Percentiles rank a stretch among this genome's conserved stretches.
Conservation (phyloP, 169 alveolate species). For the Cryptosporidium xiaoi region DNA sequence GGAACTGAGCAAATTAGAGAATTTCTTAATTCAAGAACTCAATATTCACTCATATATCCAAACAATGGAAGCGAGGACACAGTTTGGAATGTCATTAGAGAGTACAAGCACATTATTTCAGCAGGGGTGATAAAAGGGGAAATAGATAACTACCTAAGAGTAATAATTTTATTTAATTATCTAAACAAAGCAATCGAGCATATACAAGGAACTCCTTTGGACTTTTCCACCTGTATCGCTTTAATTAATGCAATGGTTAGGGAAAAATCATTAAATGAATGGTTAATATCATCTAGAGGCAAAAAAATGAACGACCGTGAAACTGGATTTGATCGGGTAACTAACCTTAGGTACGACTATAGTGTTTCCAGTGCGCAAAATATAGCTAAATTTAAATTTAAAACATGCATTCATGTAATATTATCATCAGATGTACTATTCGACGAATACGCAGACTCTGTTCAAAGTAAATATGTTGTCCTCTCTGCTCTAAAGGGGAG, state of each 20-base stretch:
- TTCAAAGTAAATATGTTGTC: background rate
- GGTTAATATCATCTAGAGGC: slow-evolving; percentile 21
- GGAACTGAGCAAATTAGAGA: slow-evolving; percentile 36
- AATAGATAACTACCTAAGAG: slow-evolving; percentile 30
- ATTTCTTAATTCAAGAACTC: slow-evolving; percentile 13
- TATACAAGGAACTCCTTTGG: slow-evolving; percentile 10
- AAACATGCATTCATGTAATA: slow-evolving; percentile 62
- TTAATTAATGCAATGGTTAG: slow-evolving; percentile 63
- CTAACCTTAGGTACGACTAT: slow-evolving; percentile 44
- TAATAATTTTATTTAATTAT: slow-evolving; percentile 36
- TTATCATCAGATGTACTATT: slow-evolving; percentile 38
- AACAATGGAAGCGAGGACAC: slow-evolving; percentile 7
- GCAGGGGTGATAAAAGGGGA: slow-evolving; percentile 28
- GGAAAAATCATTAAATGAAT: slow-evolving; percentile 36
- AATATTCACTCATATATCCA: slow-evolving; percentile 29
- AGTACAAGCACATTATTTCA: slow-evolving; percentile 24
- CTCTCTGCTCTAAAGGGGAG: slow-evolving; percentile 4
- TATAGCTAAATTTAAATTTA: slow-evolving; percentile 15
- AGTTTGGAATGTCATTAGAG: slow-evolving; percentile 49
- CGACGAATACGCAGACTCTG: background rate
- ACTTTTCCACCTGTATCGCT: slow-evolving; percentile 23
- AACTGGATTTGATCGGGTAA: slow-evolving; percentile 27
- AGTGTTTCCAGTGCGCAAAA: background rate
- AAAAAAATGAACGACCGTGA: background rate
- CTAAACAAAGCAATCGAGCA: slow-evolving; percentile 22